Evolutionary conservation across 352 stramenopile genomes (phyloP).

Genomic region (Pythium pyrilobum): DNA sequence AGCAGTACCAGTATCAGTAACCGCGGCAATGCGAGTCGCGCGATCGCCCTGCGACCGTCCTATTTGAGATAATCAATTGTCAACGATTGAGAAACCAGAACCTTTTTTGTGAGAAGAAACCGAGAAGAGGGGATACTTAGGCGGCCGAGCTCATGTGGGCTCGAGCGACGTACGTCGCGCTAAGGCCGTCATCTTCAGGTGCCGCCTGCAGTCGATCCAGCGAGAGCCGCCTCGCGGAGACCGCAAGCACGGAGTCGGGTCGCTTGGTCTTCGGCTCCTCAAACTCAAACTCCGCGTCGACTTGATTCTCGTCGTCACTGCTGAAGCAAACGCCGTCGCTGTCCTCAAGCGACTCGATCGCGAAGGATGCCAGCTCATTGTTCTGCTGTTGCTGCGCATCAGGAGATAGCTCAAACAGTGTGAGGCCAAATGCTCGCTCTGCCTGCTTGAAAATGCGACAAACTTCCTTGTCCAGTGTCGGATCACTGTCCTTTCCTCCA

Average conservation of each 20-base stretch:
- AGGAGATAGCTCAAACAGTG: neutral
- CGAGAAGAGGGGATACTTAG: no score
- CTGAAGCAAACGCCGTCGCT: slow-evolving; percentile 12
- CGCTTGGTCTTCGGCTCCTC: neutral
- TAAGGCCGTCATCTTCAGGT: neutral
- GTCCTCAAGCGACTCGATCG: slow-evolving; percentile 15
- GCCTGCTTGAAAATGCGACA: slow-evolving; percentile 12
- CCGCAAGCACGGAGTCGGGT: no score
- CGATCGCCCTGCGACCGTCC: no score
- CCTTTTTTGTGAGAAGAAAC: neutral
- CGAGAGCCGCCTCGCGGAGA: no score
- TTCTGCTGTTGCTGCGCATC: neutral
- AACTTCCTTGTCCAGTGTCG: slow-evolving; percentile 15
- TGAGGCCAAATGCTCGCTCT: slow-evolving; percentile 18
- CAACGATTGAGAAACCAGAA: neutral
- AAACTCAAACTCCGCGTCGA: neutral
- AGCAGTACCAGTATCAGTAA: slow-evolving; percentile 2
- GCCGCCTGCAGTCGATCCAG: neutral
- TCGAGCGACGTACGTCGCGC: slow-evolving; percentile 3
- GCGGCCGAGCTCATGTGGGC: slow-evolving; percentile 18
- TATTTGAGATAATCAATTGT: neutral
- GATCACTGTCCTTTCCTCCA: no score
- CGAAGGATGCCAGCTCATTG: slow-evolving; percentile 2
- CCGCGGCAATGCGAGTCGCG: no score
- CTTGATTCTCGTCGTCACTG: slow-evolving; percentile 19